phyloP scores from a whole-genome alignment of 257 asterid genomes.

The Petunia axillaris region DNA sequence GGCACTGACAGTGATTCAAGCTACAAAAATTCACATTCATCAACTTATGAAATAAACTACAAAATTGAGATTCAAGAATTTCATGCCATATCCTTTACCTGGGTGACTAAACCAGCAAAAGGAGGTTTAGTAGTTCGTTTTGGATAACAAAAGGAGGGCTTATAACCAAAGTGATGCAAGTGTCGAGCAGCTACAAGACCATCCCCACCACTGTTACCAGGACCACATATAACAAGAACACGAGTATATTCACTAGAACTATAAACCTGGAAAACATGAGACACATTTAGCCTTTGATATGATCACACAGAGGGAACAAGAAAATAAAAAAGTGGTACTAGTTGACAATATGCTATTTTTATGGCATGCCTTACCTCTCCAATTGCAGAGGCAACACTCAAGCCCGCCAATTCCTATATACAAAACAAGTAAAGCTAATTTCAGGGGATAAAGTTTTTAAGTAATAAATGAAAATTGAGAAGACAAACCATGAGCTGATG shows the following conservation, averaged over 20 bases:
- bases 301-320: not conserved
- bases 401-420: conserved; percentile 41
- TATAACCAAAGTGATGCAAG: conserved; percentile 44
- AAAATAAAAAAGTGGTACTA: not conserved
- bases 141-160: conserved; percentile 41
- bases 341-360: not conserved
- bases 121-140: conserved; percentile 33
- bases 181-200: conserved; percentile 50
- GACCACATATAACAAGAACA: conserved; percentile 44
- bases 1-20: conserved; percentile 80
- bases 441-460: not conserved
- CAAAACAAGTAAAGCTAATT: conserved; percentile 18
- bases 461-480: not conserved
- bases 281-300: not conserved
- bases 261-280: conserved; percentile 34
- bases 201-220: conserved; percentile 43
- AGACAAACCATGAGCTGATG: conserved; percentile 73
- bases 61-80: conserved; percentile 16
- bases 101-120: conserved; percentile 66
- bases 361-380: conserved; percentile 34
- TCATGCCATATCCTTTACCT: conserved; percentile 52
- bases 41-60: conserved; percentile 33
- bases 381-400: conserved; percentile 43
- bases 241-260: conserved; percentile 28
- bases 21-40: conserved; percentile 56